phyloP scores from a whole-genome alignment of 1,284 basidiomycete genomes.

The Rhodotorula sp. region DNA sequence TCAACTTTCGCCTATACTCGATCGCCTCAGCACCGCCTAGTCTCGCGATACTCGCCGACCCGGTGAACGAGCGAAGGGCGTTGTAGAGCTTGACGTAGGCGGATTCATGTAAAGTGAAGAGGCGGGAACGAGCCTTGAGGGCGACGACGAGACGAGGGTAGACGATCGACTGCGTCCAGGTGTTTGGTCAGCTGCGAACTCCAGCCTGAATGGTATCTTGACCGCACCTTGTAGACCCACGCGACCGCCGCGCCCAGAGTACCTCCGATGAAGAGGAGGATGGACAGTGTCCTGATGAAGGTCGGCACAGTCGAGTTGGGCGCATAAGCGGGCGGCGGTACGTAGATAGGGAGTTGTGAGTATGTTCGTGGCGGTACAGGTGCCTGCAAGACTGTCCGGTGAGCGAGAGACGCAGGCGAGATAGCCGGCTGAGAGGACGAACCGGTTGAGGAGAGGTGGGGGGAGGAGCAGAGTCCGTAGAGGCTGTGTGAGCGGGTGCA shows the following conservation, averaged over 20 bases:
- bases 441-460: not conserved
- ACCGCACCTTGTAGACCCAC: conserved; percentile 32
- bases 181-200: not conserved
- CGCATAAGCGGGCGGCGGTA: conserved; percentile 17
- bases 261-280: conserved; percentile 27
- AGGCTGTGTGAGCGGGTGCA: not conserved
- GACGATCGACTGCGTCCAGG: conserved; percentile 3
- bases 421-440: conserved; percentile 4
- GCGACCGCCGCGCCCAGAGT: conserved; percentile 6
- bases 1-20: conserved; percentile 4
- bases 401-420: not conserved
- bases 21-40: conserved; percentile 14
- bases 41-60: not conserved
- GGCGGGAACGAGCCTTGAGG: conserved; percentile 8
- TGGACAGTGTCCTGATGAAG: conserved; percentile 26
- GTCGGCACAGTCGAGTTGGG: conserved; percentile 33
- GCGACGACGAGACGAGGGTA: conserved; percentile 25
- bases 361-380: conserved; percentile 14
- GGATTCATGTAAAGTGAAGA: conserved; percentile 7
- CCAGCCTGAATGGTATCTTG: not conserved
- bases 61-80: not conserved
- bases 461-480: conserved; percentile 22
- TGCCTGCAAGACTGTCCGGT: not conserved
- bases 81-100: conserved; percentile 3
- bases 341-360: not conserved